Conservation (phyloP, 1,139 yeast genomes). For the Protomyces gravidus region DNA sequence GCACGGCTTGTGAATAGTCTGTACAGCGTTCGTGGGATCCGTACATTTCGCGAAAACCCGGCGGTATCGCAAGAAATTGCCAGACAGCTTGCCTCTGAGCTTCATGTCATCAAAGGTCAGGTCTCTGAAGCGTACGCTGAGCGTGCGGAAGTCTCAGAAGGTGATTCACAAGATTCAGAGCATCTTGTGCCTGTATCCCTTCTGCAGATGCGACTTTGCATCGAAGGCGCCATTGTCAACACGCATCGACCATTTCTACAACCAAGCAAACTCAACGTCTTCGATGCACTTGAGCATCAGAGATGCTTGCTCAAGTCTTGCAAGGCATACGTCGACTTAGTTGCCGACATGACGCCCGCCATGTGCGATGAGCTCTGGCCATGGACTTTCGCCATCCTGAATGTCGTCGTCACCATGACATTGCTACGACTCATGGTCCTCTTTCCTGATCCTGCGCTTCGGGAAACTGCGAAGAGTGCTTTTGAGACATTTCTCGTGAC, state of each 20-base stretch:
- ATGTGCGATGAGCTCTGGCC: background rate
- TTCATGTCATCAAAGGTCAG: background rate
- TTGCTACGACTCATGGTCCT: background rate
- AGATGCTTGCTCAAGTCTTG: background rate
- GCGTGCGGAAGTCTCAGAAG: background rate
- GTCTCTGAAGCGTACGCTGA: background rate
- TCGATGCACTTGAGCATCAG: conserved; percentile 20
- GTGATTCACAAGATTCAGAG: background rate
- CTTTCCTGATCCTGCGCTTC: background rate
- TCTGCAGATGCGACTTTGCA: conserved; percentile 3
- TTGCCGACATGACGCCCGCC: background rate
- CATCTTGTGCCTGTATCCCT: background rate
- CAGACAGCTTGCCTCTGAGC: background rate
- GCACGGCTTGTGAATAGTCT: background rate
- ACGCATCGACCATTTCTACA: conserved; percentile 11
- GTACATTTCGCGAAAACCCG: background rate
- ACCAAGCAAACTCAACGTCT: background rate
- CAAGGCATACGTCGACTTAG: background rate
- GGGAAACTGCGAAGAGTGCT: background rate
- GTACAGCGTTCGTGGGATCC: background rate
- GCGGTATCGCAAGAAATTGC: conserved; percentile 8
- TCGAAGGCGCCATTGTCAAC: conserved; percentile 9
- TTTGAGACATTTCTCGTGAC: background rate
- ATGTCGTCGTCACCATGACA: background rate
- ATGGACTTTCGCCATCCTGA: background rate